Evolutionary conservation across 352 stramenopile species (phyloP).

Genomic region (Lagenidium giganteum): DNA sequence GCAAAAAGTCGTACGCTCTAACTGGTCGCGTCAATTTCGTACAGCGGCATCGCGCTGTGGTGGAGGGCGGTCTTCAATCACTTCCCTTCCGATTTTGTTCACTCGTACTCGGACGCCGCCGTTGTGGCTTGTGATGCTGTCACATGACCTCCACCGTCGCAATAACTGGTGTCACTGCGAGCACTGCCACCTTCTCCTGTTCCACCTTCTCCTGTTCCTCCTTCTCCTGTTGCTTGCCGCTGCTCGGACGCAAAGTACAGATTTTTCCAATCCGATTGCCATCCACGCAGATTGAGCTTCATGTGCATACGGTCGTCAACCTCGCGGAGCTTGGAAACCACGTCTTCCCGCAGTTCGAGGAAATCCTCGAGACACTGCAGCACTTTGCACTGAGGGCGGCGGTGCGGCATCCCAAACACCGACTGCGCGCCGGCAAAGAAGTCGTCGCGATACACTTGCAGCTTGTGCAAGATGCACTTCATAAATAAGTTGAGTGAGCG

Average conservation of each 20-base stretch:
- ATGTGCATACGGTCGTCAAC: conserved; percentile 9
- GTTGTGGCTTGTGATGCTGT: too few species aligned
- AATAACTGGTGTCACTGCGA: too few species aligned
- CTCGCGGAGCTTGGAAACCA: conserved; percentile 8
- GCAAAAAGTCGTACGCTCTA: too few species aligned
- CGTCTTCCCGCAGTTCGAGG: conserved; percentile 17
- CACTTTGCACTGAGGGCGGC: conserved; percentile 13
- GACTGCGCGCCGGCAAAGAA: conserved; percentile 10
- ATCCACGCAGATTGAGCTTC: conserved; percentile 20
- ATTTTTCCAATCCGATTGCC: conserved; percentile 25
- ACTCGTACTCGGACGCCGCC: too few species aligned
- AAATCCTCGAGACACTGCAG: conserved; percentile 19
- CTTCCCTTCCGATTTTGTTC: too few species aligned
- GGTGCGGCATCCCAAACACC: background rate
- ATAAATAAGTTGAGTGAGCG: conserved; percentile 19
- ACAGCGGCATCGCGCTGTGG: too few species aligned
- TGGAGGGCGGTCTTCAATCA: too few species aligned
- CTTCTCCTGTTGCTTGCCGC: too few species aligned
- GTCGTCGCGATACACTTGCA: conserved; percentile 22
- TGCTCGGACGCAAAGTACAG: conserved; percentile 21
- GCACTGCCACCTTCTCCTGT: too few species aligned
- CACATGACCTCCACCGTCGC: too few species aligned
- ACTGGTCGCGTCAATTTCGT: too few species aligned
- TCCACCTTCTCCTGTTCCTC: too few species aligned
- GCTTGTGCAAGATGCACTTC: conserved; percentile 12